Evolutionary conservation across 805 yeast genomes (phyloP).

Genomic region (Kodamaea neixiangensis): DNA sequence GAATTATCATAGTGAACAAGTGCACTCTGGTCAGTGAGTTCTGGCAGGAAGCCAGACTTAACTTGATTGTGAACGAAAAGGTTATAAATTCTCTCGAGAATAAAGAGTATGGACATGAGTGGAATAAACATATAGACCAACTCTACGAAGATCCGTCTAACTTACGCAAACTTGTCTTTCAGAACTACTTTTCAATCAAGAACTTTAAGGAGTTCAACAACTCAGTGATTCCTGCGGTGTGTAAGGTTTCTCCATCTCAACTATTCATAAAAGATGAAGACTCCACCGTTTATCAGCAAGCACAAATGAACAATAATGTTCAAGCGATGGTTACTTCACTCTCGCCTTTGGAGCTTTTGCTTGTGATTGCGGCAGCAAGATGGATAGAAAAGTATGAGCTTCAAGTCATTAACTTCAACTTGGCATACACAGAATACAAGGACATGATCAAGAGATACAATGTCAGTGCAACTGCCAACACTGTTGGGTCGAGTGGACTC

Average conservation of each 20-base stretch:
- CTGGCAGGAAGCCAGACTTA: constrained; percentile 45
- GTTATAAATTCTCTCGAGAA: constrained; percentile 22
- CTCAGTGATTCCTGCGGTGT: constrained; percentile 44
- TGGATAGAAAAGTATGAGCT: constrained; percentile 59
- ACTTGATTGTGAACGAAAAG: constrained; percentile 30
- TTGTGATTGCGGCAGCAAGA: constrained; percentile 76
- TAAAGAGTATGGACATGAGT: constrained; percentile 28
- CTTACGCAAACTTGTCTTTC: constrained; percentile 17
- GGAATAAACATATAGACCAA: constrained; percentile 46
- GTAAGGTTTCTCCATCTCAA: constrained; percentile 21
- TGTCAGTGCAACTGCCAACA: constrained; percentile 34
- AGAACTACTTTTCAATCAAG: constrained; percentile 59
- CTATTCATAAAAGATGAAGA: constrained; percentile 30
- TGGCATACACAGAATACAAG: constrained; percentile 76
- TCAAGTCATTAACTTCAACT: constrained; percentile 69
- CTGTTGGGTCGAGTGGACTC: constrained; percentile 32
- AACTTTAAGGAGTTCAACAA: constrained; percentile 53
- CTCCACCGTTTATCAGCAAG: constrained; percentile 24
- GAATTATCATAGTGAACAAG: constrained; percentile 62
- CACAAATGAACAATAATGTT: constrained; percentile 24
- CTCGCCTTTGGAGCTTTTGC: constrained; percentile 69
- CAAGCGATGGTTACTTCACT: constrained; percentile 38
- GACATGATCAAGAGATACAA: constrained; percentile 50
- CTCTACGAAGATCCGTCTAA: constrained; percentile 16
- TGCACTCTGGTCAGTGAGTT: constrained; percentile 51